Percentiles rank a stretch among this genome's conserved stretches.
Evolutionary conservation across 1,139 yeast species (phyloP).

Genomic region (Insectozyma bohioensis): DNA sequence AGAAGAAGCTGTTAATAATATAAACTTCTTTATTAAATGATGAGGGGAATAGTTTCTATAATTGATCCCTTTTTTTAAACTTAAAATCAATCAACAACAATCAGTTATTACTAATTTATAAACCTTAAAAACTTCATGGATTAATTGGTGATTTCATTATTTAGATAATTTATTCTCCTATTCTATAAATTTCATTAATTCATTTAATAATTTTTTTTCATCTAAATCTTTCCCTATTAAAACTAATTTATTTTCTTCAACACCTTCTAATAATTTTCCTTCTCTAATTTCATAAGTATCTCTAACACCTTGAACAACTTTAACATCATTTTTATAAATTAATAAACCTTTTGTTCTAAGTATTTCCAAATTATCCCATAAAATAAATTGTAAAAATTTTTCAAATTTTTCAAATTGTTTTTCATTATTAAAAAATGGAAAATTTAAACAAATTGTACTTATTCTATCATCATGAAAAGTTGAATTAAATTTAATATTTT

Average conservation of each 20-base stretch:
- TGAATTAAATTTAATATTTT: conserved; percentile 27
- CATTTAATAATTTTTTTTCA: conserved; percentile 27
- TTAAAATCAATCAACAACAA: too few relatives aligned
- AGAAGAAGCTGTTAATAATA: too few relatives aligned
- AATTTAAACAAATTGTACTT: conserved; percentile 57
- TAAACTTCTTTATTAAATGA: too few relatives aligned
- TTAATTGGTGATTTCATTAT: too few relatives aligned
- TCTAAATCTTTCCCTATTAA: conserved; percentile 73
- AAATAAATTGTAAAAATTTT: conserved; percentile 56
- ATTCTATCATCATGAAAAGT: conserved; percentile 54
- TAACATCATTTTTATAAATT: conserved; percentile 38
- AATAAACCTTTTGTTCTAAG: conserved; percentile 83
- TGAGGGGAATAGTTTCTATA: too few relatives aligned
- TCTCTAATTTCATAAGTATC: conserved; percentile 83
- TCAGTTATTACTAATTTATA: too few relatives aligned
- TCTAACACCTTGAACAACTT: conserved; percentile 90
- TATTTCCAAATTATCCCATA: conserved; percentile 77
- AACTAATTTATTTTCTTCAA: conserved; percentile 58
- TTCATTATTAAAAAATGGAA: conserved; percentile 40
- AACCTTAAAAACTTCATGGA: too few relatives aligned
- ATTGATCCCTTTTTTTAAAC: too few relatives aligned
- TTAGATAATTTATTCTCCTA: neutral
- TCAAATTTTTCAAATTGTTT: conserved; percentile 49
- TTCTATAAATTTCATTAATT: conserved; percentile 23
- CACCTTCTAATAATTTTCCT: conserved; percentile 37